A percentile compares a stretch with the other conserved stretches of the same genome.
phyloP scores from a whole-genome alignment of 2,329 filamentous ascomycete species.

The Capronia americana region DNA sequence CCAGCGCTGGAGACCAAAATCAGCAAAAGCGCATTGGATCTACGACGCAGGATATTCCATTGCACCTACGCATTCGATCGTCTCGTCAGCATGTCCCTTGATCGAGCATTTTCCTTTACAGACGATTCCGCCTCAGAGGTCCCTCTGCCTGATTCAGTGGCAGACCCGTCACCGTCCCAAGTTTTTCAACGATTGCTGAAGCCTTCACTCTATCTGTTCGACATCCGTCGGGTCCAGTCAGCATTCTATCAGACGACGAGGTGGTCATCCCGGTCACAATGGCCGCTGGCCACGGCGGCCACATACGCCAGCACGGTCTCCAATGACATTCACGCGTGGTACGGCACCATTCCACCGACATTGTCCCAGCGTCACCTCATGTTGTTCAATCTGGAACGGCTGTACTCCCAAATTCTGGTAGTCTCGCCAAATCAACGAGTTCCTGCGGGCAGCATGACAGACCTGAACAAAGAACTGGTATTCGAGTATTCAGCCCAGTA shows the following conservation, averaged over 20 bases:
- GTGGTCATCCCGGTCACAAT: conserved; percentile 60
- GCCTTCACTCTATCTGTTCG: conserved; percentile 78
- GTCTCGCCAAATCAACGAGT: conserved; percentile 79
- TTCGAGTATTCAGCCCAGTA: conserved; percentile 89
- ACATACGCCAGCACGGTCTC: conserved; percentile 50
- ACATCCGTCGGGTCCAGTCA: conserved; percentile 84
- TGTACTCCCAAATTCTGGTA: conserved; percentile 91
- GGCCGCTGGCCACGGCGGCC: conserved; percentile 73
- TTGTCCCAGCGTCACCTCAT: conserved; percentile 71
- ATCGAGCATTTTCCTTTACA: conserved; percentile 88
- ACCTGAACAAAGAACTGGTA: conserved; percentile 79
- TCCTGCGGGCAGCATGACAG: conserved; percentile 66
- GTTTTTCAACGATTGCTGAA: conserved; percentile 66
- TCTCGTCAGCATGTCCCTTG: conserved; percentile 85
- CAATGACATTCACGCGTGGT: conserved; percentile 75
- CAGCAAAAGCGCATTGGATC: conserved; percentile 73
- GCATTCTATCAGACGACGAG: conserved; percentile 89
- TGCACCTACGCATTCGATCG: conserved; percentile 89
- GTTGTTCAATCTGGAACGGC: conserved; percentile 84
- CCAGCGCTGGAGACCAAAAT: conserved; percentile 73
- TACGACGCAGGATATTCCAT: conserved; percentile 84
- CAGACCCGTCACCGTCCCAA: conserved; percentile 39
- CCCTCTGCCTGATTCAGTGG: conserved; percentile 66
- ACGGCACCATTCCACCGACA: conserved; percentile 72
- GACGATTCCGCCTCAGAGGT: conserved; percentile 82